A percentile compares a stretch with the other conserved stretches of the same genome.
Conservation (phyloP, 2,329 filamentous ascomycete species). For the Gaeumannomyces sp. region DNA sequence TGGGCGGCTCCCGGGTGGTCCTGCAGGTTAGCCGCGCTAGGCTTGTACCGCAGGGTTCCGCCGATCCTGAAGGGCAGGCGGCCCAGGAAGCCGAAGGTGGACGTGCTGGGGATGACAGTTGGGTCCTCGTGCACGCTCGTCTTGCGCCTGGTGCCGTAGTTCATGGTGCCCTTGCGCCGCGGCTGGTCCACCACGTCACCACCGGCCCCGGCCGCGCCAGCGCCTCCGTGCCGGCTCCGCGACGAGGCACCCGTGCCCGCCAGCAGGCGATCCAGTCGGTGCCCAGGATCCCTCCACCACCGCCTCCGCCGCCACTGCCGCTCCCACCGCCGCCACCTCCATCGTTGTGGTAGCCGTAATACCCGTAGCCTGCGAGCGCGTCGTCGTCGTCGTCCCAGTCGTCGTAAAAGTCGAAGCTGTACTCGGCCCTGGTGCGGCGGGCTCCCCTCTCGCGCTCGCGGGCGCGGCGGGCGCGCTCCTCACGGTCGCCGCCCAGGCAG, state of each 20-base stretch:
- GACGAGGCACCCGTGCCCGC: conserved; percentile 54
- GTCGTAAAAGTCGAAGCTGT: conserved; percentile 95
- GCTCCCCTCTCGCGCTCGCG: conserved; percentile 54
- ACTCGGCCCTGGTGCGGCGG: conserved; percentile 59
- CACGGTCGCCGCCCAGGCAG: conserved; percentile 59
- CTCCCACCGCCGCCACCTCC: conserved; percentile 18
- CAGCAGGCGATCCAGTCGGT: conserved; percentile 82
- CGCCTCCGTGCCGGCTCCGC: conserved; percentile 27
- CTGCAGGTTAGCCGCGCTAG: conserved; percentile 82
- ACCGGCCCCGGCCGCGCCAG: conserved; percentile 22
- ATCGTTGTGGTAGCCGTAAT: neutral
- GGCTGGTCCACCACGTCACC: conserved; percentile 55
- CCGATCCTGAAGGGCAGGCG: conserved; percentile 81
- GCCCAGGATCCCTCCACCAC: conserved; percentile 21
- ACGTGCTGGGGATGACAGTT: conserved; percentile 83
- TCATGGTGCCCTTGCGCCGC: conserved; percentile 74
- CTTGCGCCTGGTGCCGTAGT: conserved; percentile 65
- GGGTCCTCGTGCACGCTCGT: conserved; percentile 59
- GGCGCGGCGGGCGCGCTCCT: conserved; percentile 64
- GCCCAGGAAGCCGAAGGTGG: conserved; percentile 77
- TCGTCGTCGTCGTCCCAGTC: conserved; percentile 73
- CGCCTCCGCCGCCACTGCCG: conserved; percentile 45
- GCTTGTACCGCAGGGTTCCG: conserved; percentile 77
- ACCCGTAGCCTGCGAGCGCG: conserved; percentile 12
- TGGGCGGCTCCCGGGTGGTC: conserved; percentile 64